A percentile compares a stretch with the other conserved stretches of the same genome.
Evolutionary conservation across 73 alveolate genomes (phyloP).

Genomic region (Halteria grandinella): DNA sequence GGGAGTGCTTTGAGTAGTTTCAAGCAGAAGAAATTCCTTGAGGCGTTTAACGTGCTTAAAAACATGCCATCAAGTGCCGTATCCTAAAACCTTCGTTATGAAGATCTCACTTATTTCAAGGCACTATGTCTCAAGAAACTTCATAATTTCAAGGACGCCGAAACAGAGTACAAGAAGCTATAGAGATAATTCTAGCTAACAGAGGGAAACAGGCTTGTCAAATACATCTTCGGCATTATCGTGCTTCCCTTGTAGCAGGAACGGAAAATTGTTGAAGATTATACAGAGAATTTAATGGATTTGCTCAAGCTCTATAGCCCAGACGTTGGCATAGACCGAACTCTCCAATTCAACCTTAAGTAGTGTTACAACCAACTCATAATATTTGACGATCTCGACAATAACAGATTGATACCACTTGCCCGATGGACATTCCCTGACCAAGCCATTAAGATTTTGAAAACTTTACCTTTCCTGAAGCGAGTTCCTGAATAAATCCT

Average conservation of each 20-base stretch:
- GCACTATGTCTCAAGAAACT: constrained; percentile 35
- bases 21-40: constrained; percentile 12
- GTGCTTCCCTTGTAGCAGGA: constrained; percentile 40
- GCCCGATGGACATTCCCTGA: too few species aligned
- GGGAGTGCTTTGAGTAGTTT: constrained; percentile 60
- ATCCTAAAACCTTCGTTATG: background rate
- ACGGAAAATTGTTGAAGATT: constrained; percentile 46
- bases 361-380: too few species aligned
- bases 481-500: background rate
- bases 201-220: constrained; percentile 42
- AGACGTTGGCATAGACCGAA: background rate
- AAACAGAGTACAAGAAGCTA: constrained; percentile 3
- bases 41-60: constrained; percentile 12
- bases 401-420: too few species aligned
- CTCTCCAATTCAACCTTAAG: too few species aligned
- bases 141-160: constrained; percentile 23
- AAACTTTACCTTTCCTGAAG: background rate
- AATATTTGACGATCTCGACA: too few species aligned
- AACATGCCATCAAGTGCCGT: background rate
- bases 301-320: background rate
- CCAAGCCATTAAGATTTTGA: background rate
- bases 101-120: constrained; percentile 36
- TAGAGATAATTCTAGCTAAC: background rate
- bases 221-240: constrained; percentile 45
- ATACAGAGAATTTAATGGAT: constrained; percentile 21